A percentile compares a stretch with the other conserved stretches of the same genome.
Conservation (phyloP, 1,139 yeast genomes). For the Nakaseomyces nivariensis region DNA sequence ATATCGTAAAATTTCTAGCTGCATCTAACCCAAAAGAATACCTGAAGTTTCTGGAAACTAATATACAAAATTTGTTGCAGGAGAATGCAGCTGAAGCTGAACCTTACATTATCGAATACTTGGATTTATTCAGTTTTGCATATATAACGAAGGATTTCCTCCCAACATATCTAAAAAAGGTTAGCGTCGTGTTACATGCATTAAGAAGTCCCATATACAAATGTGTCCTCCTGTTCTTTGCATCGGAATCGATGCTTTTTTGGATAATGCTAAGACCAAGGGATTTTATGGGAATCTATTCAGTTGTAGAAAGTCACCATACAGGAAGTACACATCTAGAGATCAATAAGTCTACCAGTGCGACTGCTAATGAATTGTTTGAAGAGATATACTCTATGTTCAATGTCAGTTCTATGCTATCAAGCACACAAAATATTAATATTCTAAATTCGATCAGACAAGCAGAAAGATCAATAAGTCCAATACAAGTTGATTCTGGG, state of each 20-base stretch:
- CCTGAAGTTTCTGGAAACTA: constrained; percentile 14
- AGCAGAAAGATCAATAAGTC: constrained; percentile 1
- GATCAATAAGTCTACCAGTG: constrained; percentile 2
- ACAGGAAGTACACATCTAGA: constrained; percentile 1
- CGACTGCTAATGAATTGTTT: constrained; percentile 8
- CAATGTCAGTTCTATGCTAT: constrained; percentile 9
- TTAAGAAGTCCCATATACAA: constrained; percentile 20
- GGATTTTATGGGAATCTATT: constrained; percentile 15
- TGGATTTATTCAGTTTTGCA: constrained; percentile 23
- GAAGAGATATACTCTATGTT: constrained; percentile 13
- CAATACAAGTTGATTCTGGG: neutral
- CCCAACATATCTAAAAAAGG: constrained; percentile 17
- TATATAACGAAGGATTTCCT: constrained; percentile 17
- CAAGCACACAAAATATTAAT: constrained; percentile 5
- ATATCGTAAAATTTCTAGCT: constrained; percentile 21
- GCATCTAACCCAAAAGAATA: constrained; percentile 27
- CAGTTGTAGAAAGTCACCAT: constrained; percentile 5
- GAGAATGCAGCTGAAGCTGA: constrained; percentile 1
- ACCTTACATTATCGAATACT: constrained; percentile 12
- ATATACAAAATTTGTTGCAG: constrained; percentile 16
- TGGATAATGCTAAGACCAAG: constrained; percentile 28
- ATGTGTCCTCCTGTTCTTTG: constrained; percentile 20
- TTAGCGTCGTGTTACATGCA: constrained; percentile 13
- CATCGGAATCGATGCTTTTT: constrained; percentile 21
- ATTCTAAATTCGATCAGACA: neutral